Conservation (phyloP, 768 basidiomycete species). For the Termitomyces titanicus region DNA sequence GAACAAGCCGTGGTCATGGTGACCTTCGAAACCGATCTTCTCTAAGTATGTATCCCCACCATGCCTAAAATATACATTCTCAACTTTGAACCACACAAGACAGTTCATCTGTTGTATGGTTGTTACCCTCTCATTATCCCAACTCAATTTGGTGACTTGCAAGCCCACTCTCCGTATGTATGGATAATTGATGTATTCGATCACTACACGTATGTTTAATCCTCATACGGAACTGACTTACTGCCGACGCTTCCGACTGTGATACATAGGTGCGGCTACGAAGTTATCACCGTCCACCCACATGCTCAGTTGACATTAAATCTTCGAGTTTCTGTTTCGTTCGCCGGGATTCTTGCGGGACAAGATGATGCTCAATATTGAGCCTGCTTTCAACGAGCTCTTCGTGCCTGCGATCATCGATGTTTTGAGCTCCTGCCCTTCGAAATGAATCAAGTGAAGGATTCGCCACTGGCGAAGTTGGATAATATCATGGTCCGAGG, state of each 20-base stretch:
- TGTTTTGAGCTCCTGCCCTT: not conserved
- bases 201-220: not conserved
- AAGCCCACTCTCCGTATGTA: too few species aligned
- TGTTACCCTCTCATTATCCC: not conserved
- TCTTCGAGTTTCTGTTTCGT: not conserved
- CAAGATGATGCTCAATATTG: too few species aligned
- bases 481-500: not conserved
- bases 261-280: not conserved
- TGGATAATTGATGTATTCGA: not conserved
- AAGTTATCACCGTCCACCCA: not conserved
- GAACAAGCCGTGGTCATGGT: not conserved
- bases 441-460: not conserved
- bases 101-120: too few species aligned
- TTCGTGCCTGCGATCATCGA: not conserved
- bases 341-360: too few species aligned
- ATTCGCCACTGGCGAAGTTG: not conserved
- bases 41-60: too few species aligned
- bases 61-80: too few species aligned
- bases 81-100: not conserved
- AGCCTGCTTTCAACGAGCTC: too few species aligned
- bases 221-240: not conserved
- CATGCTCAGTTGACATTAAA: not conserved
- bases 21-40: not conserved
- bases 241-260: not conserved
- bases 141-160: not conserved